Evolutionary conservation across 1,284 basidiomycete genomes (phyloP), one percentile per base, ranked within the genome.

Genomic region (Gomphus bonarii): DNA sequence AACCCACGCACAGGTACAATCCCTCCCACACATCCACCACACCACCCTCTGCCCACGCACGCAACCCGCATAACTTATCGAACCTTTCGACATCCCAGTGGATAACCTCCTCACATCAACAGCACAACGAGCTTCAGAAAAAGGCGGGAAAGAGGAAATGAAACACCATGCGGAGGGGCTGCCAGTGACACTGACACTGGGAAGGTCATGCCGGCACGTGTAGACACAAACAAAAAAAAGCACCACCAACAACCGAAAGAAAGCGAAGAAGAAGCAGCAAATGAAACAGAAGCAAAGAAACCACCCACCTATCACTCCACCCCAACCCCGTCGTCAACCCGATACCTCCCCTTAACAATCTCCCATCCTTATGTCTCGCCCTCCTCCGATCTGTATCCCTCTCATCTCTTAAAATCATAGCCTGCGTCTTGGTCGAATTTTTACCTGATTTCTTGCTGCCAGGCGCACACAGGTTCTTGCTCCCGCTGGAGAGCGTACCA

Each of bases 241-340:
- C 22, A 47, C 10, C 25, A 30, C 25, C 22, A 16, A 30, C 10
- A 18, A 31, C 22, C 18, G 9, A 18, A 14, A 46, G 7, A 46
- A 4, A n/a, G 5, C 48, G 31, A 49, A 7, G 49, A 46, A 25
- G 30, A 52, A 31, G 31, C 28, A 31, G 18, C 5, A 10, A 47
- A 10, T 3, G 33, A 20, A 16, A 25, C 33, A 8, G 36, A 12
- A 35, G 6, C 31, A 11, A 28, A 50, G 42, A n/a, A 54, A 48
- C 55, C 47, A 69, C 76, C 12, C 46, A 85, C 84, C 83, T 86
- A 65, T 90, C 88, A 65, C 85, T 88, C 88, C 87, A 91, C 0
- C 87, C 87, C 16, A 91, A 71, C 0, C 87, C 87, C 3, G 87
- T 91, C 2, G 88, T 91, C 54, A 91, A 67, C 0, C 88, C 87